These are phyloP conservation scores for Polyporus tsugae DNA, from an alignment of 1,284 basidiomycete species.

Conservation along the genomic window DNA sequence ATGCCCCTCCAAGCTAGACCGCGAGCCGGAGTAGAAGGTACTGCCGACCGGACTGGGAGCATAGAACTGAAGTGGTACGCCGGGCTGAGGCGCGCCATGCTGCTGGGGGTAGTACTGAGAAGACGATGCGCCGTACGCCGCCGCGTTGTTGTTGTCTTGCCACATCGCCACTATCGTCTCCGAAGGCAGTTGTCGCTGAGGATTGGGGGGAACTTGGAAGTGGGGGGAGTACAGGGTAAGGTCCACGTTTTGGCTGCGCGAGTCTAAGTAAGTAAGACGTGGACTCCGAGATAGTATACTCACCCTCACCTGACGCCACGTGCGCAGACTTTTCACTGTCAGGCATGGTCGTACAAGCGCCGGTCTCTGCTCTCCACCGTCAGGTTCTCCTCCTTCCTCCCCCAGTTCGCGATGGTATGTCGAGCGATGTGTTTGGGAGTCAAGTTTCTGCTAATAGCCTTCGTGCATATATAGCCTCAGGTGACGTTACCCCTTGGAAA, in stretches of 20 bases:
- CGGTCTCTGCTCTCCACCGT: slow-evolving; percentile 25
- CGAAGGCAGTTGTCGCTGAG: slow-evolving; percentile 6
- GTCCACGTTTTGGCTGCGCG: slow-evolving; percentile 25
- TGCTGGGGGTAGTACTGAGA: slow-evolving; percentile 64
- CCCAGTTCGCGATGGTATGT: slow-evolving; percentile 34
- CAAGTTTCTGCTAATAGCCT: not conserved
- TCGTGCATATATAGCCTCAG: slow-evolving; percentile 63
- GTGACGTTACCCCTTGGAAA: slow-evolving; percentile 45
- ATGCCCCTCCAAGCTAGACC: slow-evolving; percentile 78
- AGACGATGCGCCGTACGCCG: slow-evolving; percentile 61
- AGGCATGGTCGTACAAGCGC: slow-evolving; percentile 16
- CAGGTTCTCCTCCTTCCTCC: slow-evolving; percentile 19
- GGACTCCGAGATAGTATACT: slow-evolving; percentile 15
- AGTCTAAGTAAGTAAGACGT: slow-evolving; percentile 29
- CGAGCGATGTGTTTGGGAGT: not conserved
- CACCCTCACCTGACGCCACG: slow-evolving; percentile 20
- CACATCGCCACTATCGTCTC: slow-evolving; percentile 58
- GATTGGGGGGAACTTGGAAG: not conserved
- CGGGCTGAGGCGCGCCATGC: slow-evolving; percentile 50
- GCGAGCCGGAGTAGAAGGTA: slow-evolving; percentile 72
- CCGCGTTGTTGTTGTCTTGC: slow-evolving; percentile 62
- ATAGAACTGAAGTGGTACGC: slow-evolving; percentile 79
- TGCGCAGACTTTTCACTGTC: slow-evolving; percentile 27
- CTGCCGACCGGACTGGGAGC: slow-evolving; percentile 59
- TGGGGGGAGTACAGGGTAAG: slow-evolving; percentile 15